These are phyloP conservation scores for Ophiostoma piceae DNA, from an alignment of 2,329 filamentous ascomycete genomes.

Conservation along the genomic window DNA sequence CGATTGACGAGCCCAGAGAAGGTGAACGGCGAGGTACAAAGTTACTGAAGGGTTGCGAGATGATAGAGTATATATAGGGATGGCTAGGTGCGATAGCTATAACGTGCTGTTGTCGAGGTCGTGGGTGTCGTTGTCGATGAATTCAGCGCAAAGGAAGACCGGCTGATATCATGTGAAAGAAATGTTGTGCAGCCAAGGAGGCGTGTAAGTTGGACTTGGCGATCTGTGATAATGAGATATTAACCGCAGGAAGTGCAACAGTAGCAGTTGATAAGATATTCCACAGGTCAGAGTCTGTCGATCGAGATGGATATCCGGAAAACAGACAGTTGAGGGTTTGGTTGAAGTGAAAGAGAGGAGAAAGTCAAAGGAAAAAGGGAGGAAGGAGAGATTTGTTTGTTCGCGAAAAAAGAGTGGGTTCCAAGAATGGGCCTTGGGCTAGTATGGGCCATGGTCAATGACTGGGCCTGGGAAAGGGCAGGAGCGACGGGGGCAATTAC, in stretches of 20 bases:
- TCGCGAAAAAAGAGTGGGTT: constrained; percentile 9
- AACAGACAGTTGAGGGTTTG: neutral
- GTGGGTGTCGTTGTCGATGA: neutral
- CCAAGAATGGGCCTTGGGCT: neutral
- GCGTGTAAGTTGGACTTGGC: neutral
- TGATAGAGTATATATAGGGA: neutral
- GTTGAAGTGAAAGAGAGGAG: neutral
- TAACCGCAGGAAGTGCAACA: neutral
- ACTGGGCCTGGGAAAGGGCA: neutral
- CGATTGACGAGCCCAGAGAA: constrained; percentile 2
- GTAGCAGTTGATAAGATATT: neutral
- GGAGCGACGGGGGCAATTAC: neutral
- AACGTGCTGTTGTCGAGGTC: neutral
- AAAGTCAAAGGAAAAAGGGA: neutral
- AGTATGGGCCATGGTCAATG: neutral
- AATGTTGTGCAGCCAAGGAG: neutral
- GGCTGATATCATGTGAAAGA: constrained; percentile 19
- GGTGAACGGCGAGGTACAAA: neutral
- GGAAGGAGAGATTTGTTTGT: constrained; percentile 9
- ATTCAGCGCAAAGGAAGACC: neutral
- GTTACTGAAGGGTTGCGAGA: neutral
- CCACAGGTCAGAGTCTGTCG: neutral
- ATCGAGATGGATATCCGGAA: constrained; percentile 6
- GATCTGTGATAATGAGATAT: constrained; percentile 2
- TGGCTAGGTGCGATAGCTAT: neutral